Percentiles rank a stretch among this genome's conserved stretches.
Evolutionary conservation across 2,329 filamentous ascomycete species (phyloP).

Genomic region (Calonectria pteridis): DNA sequence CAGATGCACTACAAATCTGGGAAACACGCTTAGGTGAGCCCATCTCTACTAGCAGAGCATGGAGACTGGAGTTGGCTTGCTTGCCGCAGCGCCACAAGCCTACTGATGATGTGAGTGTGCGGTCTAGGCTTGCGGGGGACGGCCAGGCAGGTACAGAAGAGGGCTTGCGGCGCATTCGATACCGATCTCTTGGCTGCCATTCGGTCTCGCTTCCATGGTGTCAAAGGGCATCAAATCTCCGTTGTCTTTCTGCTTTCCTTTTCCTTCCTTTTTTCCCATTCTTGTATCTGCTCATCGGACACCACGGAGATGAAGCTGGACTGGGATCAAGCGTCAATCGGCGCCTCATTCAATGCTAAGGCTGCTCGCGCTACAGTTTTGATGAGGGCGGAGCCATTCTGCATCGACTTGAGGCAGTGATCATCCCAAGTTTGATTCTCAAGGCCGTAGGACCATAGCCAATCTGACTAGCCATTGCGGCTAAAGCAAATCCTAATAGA

Average conservation of each 20-base stretch:
- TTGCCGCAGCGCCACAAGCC: background rate
- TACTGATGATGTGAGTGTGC: background rate
- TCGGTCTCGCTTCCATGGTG: background rate
- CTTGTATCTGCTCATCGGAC: background rate
- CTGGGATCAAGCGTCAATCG: background rate
- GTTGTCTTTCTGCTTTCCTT: background rate
- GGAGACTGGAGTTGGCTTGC: background rate
- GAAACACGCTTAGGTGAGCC: background rate
- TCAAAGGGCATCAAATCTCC: background rate
- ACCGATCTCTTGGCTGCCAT: background rate
- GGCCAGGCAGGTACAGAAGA: background rate
- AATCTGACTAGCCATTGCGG: background rate
- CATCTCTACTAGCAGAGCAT: background rate
- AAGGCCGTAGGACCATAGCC: background rate
- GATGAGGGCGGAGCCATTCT: conserved; percentile 1
- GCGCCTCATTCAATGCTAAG: background rate
- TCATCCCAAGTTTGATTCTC: background rate
- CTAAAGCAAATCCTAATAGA: background rate
- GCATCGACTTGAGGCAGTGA: conserved; percentile 6
- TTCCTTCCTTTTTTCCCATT: background rate
- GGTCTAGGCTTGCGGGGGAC: background rate
- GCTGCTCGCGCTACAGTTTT: background rate
- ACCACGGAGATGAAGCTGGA: conserved; percentile 2
- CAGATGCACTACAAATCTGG: background rate
- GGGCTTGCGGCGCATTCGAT: background rate